These are phyloP conservation scores for Penicillium sp. DNA, from an alignment of 2,329 filamentous ascomycete genomes.

Conservation along the genomic window DNA sequence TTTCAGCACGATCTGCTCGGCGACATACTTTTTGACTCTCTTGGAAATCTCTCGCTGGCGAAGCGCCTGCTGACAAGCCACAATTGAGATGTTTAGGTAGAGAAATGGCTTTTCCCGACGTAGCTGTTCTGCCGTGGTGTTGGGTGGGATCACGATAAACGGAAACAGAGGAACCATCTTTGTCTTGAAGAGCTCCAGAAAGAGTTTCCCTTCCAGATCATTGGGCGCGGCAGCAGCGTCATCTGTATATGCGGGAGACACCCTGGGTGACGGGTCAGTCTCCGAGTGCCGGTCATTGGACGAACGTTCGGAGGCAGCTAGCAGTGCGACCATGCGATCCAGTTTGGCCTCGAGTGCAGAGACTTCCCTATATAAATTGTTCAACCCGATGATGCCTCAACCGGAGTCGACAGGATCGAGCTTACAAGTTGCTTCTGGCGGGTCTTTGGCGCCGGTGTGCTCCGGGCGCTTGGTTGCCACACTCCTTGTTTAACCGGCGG, in stretches of 20 bases:
- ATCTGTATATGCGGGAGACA: slow-evolving; percentile 4
- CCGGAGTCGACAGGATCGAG: neutral
- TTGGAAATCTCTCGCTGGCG: slow-evolving; percentile 17
- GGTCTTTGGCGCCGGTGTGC: slow-evolving; percentile 21
- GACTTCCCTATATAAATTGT: slow-evolving; percentile 20
- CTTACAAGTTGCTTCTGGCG: slow-evolving; percentile 7
- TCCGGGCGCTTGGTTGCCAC: slow-evolving; percentile 24
- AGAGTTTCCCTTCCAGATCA: slow-evolving; percentile 10
- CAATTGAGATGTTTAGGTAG: slow-evolving; percentile 20
- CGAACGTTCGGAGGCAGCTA: slow-evolving; percentile 19
- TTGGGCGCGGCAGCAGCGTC: slow-evolving; percentile 2
- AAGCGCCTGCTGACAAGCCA: slow-evolving; percentile 14
- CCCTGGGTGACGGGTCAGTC: slow-evolving; percentile 3
- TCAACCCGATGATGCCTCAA: neutral
- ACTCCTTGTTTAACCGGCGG: slow-evolving; percentile 27
- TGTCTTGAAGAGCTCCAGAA: slow-evolving; percentile 14
- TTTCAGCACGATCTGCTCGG: slow-evolving; percentile 44
- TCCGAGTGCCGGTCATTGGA: slow-evolving; percentile 5
- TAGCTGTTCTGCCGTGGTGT: slow-evolving; percentile 18
- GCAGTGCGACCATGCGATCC: slow-evolving; percentile 26
- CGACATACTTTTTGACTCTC: slow-evolving; percentile 33
- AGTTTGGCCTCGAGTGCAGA: slow-evolving; percentile 27
- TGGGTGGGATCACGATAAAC: slow-evolving; percentile 22
- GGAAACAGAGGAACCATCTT: slow-evolving; percentile 27
- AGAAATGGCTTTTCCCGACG: slow-evolving; percentile 24